Base-by-base conservation (phyloP, 2,329 filamentous ascomycete species). In the Aspergillus jensenii region DNA sequence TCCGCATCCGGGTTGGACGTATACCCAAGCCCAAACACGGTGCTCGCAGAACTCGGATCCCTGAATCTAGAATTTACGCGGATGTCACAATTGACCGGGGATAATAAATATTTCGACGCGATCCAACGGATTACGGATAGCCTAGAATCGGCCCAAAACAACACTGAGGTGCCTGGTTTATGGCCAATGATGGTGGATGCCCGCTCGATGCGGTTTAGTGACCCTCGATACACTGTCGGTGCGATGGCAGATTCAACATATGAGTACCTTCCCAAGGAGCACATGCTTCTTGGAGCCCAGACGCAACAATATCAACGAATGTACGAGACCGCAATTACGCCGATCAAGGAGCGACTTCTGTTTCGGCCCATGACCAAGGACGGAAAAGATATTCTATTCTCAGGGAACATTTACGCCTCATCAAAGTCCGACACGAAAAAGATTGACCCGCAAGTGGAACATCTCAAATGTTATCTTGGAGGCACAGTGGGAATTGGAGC, bases 41-140 rank as follows among this genome's bases (percentile, higher is more conserved):
- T 88, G 65, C 75, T 89, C 65, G 85, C 82, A 59, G 90, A 95
- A 74, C 71, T 95, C 23, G 93, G 89, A 0, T 90, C 90, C 9
- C 78, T 97, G 62, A 88, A 87, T n/a, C 82, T 97, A 79, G 93
- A 97, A 72, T 96, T 97, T 73, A 96, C 91, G 0, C 85, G 92
- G 11, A 81, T 97, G 35, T 89, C 92, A 4, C 93, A 97, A 73
- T 79, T 96, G 59, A 96, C 92, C 0, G 84, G 86, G 35, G 82
- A 95, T 60, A 77, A 87, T 56, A 93, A 88, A 71, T 97, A 95
- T 76, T 97, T 93, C 69, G 93, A 96, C 73, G 93, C 92, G 19
- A 82, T 96, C 49, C 90, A 91, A 56, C 86, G 93, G 58, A 90
- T 97, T 67, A 93, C 90, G 23, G 79, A 96, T 68, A 87, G 86